Percentiles rank a stretch among this genome's conserved stretches.
Conservation (phyloP, 495 filamentous ascomycete species). For the Cercophora samala region DNA sequence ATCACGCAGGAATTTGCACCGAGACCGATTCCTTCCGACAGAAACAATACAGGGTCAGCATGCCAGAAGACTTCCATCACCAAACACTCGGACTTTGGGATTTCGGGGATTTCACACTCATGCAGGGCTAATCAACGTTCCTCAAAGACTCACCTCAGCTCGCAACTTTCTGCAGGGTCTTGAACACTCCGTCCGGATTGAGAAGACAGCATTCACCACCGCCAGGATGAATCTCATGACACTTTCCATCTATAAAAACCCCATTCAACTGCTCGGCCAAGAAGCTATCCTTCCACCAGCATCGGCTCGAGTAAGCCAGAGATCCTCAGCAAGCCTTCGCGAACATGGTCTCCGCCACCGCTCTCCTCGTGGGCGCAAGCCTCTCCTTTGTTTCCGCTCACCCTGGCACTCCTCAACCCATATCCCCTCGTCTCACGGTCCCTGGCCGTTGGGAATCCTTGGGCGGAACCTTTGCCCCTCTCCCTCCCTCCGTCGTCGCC, state of each 20-base stretch:
- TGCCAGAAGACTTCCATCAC: not conserved
- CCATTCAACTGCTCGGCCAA: not conserved
- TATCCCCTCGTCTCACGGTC: not conserved
- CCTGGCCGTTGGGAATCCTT: constrained; percentile 1
- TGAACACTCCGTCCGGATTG: not conserved
- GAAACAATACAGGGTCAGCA: not conserved
- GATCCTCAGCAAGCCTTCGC: not conserved
- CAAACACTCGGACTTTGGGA: not conserved
- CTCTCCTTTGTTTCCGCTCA: not conserved
- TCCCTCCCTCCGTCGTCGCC: not conserved
- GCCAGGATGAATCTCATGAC: not conserved
- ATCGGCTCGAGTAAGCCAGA: not conserved
- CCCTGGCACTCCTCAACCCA: not conserved
- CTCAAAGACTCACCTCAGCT: not conserved
- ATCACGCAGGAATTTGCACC: not conserved
- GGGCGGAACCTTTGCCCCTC: not conserved
- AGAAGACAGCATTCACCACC: not conserved
- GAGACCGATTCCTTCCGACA: not conserved
- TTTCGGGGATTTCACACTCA: not conserved
- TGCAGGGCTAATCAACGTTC: not conserved
- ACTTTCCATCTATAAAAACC: not conserved
- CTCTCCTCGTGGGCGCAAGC: constrained; percentile 3
- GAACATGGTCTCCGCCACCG: not conserved
- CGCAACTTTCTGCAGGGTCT: not conserved
- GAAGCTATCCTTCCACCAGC: not conserved